Percentiles rank a stretch among this genome's conserved stretches.
Evolutionary conservation across 352 stramenopile species (phyloP).

Genomic region (Phytophthora citricola): DNA sequence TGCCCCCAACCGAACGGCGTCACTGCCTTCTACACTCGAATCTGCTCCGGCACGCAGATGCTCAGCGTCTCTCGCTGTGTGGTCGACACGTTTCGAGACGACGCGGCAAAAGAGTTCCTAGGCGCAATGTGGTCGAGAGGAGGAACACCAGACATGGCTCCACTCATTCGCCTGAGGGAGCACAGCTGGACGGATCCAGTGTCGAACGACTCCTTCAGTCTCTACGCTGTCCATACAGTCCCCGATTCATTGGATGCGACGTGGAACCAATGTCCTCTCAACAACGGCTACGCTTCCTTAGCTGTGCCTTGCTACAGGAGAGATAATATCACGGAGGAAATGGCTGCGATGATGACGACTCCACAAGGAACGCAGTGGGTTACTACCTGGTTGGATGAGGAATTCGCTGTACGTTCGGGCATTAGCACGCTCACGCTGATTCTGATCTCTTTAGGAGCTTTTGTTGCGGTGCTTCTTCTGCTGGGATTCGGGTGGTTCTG

Average conservation of each 20-base stretch:
- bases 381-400: constrained; percentile 24
- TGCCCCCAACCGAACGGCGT: constrained; percentile 36
- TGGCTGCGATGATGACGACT: constrained; percentile 15
- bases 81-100: constrained; percentile 25
- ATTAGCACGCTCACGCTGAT: constrained; percentile 7
- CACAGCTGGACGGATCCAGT: constrained; percentile 24
- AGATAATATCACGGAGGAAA: constrained; percentile 7
- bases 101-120: not conserved
- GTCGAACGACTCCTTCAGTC: constrained; percentile 10
- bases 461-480: constrained; percentile 16
- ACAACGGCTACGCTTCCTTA: constrained; percentile 17
- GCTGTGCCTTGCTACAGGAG: constrained; percentile 22
- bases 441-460: constrained; percentile 8
- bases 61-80: constrained; percentile 37
- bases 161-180: constrained; percentile 24
- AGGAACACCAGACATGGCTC: constrained; percentile 20
- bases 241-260: constrained; percentile 6
- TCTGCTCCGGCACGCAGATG: constrained; percentile 42
- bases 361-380: constrained; percentile 19
- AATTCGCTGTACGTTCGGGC: constrained; percentile 12
- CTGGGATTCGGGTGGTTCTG: not conserved
- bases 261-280: constrained; percentile 13
- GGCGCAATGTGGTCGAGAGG: constrained; percentile 36
- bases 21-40: constrained; percentile 17
- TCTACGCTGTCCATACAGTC: constrained; percentile 36